A percentile compares a stretch with the other conserved stretches of the same genome.
Evolutionary conservation across 106 monocot species (phyloP).

Genomic region (Acorus gramineus): DNA sequence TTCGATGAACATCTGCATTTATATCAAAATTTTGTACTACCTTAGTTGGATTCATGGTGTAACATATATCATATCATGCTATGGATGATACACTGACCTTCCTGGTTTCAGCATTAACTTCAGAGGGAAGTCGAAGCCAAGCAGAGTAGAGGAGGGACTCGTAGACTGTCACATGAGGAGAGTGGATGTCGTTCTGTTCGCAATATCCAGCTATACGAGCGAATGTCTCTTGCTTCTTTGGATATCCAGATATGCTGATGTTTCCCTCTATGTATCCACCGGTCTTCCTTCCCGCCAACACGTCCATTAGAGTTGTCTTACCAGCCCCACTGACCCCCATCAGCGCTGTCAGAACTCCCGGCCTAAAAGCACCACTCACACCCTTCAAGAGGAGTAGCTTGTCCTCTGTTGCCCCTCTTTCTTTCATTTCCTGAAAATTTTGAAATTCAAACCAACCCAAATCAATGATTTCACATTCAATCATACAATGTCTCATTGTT

Average conservation of each 20-base stretch:
- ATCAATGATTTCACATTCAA: not conserved
- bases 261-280: conserved; percentile 57
- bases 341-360: conserved; percentile 55
- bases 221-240: conserved; percentile 62
- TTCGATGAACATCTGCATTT: conserved; percentile 38
- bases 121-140: conserved; percentile 47
- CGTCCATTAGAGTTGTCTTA: conserved; percentile 70
- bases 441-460: not conserved
- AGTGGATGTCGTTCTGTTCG: conserved; percentile 67
- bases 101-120: conserved; percentile 34
- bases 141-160: conserved; percentile 61
- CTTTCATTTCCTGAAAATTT: conserved; percentile 51
- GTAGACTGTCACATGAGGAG: conserved; percentile 53
- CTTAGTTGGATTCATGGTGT: too few species aligned
- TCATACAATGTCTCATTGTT: too few species aligned
- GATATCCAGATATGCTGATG: conserved; percentile 49
- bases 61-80: too few species aligned
- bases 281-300: conserved; percentile 61
- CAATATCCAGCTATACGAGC: conserved; percentile 57
- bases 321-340: conserved; percentile 69
- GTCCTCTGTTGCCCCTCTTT: conserved; percentile 28
- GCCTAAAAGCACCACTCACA: conserved; percentile 58
- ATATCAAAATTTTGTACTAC: too few species aligned
- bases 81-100: conserved; percentile 16
- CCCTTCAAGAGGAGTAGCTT: conserved; percentile 31